Evolutionary conservation across 441 rosid species (phyloP).

Genomic region (Breynia disticha): DNA sequence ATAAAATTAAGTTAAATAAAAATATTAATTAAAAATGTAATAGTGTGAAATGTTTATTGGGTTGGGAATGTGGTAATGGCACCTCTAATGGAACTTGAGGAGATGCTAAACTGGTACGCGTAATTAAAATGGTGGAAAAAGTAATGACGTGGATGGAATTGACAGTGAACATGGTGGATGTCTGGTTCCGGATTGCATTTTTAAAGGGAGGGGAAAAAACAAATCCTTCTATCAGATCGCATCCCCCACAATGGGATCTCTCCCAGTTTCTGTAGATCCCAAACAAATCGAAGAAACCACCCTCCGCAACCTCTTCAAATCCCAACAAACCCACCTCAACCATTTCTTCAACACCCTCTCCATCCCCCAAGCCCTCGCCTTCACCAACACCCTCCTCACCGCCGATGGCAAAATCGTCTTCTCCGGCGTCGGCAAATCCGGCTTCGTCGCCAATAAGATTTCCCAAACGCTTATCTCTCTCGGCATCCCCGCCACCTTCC

Average conservation of each 20-base stretch:
- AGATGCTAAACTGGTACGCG: too few species aligned
- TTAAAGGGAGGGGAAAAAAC: too few species aligned
- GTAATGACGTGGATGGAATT: too few species aligned
- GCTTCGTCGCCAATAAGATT: conserved; percentile 87
- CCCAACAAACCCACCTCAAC: conserved; percentile 85
- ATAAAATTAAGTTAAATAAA: too few species aligned
- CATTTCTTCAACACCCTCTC: conserved; percentile 77
- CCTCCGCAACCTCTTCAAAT: conserved; percentile 69
- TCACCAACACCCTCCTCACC: conserved; percentile 60
- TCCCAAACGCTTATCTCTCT: conserved; percentile 84
- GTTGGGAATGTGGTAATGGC: too few species aligned
- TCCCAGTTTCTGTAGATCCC: conserved; percentile 26
- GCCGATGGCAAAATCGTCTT: conserved; percentile 61
- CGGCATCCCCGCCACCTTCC: conserved; percentile 62
- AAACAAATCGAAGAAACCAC: conserved; percentile 34
- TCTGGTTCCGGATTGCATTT: too few species aligned
- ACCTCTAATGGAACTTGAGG: too few species aligned
- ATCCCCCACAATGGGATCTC: conserved; percentile 46
- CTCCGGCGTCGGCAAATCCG: conserved; percentile 92
- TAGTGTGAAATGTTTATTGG: too few species aligned
- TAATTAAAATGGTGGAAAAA: too few species aligned
- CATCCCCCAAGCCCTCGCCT: conserved; percentile 59
- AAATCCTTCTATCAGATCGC: too few species aligned
- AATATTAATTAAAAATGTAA: too few species aligned
- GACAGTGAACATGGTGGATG: too few species aligned